A percentile compares a stretch with the other conserved stretches of the same genome.
phyloP scores from a whole-genome alignment of 2,329 filamentous ascomycete genomes.

The Fusarium incarnatum region DNA sequence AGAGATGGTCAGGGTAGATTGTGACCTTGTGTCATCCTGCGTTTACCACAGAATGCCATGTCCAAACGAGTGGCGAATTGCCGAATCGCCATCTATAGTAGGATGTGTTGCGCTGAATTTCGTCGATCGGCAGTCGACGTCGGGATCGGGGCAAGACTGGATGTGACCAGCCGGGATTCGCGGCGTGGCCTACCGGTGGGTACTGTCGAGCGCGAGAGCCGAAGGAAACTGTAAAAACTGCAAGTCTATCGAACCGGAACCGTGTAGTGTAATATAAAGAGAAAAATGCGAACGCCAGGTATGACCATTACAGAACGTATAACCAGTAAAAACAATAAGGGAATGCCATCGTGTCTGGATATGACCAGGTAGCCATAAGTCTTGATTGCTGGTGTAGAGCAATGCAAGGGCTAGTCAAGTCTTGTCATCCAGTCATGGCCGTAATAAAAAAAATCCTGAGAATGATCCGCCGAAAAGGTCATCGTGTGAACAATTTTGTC shows the following conservation, averaged over 20 bases:
- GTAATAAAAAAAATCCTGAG: constrained; percentile 39
- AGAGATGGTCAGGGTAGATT: constrained; percentile 14
- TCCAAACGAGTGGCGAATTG: constrained; percentile 25
- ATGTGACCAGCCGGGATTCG: background rate
- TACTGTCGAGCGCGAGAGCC: constrained; percentile 11
- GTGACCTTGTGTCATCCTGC: constrained; percentile 14
- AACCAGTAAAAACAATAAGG: constrained; percentile 42
- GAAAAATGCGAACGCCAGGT: constrained; percentile 47
- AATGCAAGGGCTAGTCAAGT: background rate
- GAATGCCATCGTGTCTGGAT: constrained; percentile 21
- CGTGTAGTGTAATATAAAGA: constrained; percentile 42
- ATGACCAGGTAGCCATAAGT: background rate
- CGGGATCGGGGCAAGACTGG: background rate
- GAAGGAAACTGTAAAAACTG: constrained; percentile 37
- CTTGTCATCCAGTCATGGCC: constrained; percentile 31
- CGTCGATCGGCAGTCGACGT: background rate
- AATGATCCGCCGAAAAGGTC: constrained; percentile 47
- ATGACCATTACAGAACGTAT: constrained; percentile 53
- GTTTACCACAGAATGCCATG: constrained; percentile 33
- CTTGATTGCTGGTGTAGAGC: background rate
- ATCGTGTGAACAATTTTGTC: constrained; percentile 51
- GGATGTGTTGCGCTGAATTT: constrained; percentile 13
- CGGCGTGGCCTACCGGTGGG: background rate
- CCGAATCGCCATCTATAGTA: constrained; percentile 24
- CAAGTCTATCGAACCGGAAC: constrained; percentile 45